A percentile compares a stretch with the other conserved stretches of the same genome.
phyloP scores from a whole-genome alignment of 2,329 filamentous ascomycete species.

The Botryotinia narcissicola region DNA sequence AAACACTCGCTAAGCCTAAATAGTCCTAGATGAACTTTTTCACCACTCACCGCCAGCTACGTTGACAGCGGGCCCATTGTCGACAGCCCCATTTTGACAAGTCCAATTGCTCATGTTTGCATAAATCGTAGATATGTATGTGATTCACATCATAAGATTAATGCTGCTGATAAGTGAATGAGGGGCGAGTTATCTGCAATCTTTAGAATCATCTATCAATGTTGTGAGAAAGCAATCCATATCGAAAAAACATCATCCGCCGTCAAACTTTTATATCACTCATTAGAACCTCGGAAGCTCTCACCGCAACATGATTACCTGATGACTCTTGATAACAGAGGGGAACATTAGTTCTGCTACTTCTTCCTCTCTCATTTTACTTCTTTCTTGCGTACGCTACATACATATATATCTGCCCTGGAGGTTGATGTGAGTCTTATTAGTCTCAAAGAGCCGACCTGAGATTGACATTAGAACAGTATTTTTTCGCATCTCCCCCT shows the following conservation, averaged over 20 bases:
- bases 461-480: constrained; percentile 7
- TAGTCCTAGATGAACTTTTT: neutral
- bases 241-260: neutral
- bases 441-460: neutral
- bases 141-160: neutral
- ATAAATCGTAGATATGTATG: constrained; percentile 6
- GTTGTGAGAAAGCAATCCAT: neutral
- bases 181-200: constrained; percentile 1
- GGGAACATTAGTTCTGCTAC: constrained; percentile 11
- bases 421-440: neutral
- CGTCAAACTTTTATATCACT: constrained; percentile 6
- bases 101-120: constrained; percentile 5
- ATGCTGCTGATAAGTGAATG: constrained; percentile 13
- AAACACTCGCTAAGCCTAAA: neutral
- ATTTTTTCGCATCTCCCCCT: neutral
- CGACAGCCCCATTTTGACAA: constrained; percentile 8
- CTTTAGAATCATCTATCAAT: neutral
- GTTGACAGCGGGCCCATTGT: constrained; percentile 7
- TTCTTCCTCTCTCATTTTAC: constrained; percentile 6
- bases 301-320: constrained; percentile 21
- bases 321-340: constrained; percentile 8
- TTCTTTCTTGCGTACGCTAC: neutral
- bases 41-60: constrained; percentile 20
- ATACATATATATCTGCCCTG: constrained; percentile 2
- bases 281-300: constrained; percentile 3